Conservation (phyloP, 2,329 filamentous ascomycete genomes). For the Daldinia eschscholtzii region DNA sequence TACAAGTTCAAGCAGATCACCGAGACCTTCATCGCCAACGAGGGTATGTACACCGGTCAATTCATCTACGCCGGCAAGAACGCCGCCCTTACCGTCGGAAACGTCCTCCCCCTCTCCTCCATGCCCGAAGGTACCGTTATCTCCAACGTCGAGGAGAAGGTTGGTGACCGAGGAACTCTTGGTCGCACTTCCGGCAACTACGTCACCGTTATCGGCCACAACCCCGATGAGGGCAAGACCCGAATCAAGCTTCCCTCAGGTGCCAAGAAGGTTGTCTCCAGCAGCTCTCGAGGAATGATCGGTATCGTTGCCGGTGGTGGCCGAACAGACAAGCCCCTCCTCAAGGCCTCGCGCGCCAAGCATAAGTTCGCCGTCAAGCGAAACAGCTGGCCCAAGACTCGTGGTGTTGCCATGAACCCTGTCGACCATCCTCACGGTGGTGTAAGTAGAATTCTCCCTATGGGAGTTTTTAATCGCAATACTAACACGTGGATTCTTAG, state of each 20-base stretch:
- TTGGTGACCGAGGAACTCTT: slow-evolving; percentile 94
- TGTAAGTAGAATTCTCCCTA: slow-evolving; percentile 64
- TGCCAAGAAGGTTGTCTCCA: slow-evolving; percentile 98
- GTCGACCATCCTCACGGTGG: slow-evolving; percentile 99
- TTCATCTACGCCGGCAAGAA: slow-evolving; percentile 99
- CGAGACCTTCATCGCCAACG: slow-evolving; percentile 99
- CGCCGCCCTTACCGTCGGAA: slow-evolving; percentile 95
- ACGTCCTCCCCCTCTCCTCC: slow-evolving; percentile 92
- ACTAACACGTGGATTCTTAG: slow-evolving; percentile 62
- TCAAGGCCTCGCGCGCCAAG: slow-evolving; percentile 99
- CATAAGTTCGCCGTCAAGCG: slow-evolving; percentile 99
- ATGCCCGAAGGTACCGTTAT: slow-evolving; percentile 99
- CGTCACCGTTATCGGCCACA: slow-evolving; percentile 97
- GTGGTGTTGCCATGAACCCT: slow-evolving; percentile 99
- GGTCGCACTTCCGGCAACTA: slow-evolving; percentile 99
- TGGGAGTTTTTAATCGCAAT: slow-evolving; percentile 9
- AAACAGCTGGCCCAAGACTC: slow-evolving; percentile 99
- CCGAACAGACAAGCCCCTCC: slow-evolving; percentile 98
- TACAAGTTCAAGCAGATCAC: slow-evolving; percentile 98
- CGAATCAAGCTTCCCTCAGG: slow-evolving; percentile 99
- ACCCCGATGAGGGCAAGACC: slow-evolving; percentile 99
- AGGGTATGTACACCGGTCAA: slow-evolving; percentile 99
- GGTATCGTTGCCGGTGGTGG: slow-evolving; percentile 99
- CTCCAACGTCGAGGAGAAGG: slow-evolving; percentile 99
- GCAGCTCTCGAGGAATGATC: slow-evolving; percentile 95